Evolutionary conservation across 257 asterid species (phyloP).

Genomic region (Avicennia marina): DNA sequence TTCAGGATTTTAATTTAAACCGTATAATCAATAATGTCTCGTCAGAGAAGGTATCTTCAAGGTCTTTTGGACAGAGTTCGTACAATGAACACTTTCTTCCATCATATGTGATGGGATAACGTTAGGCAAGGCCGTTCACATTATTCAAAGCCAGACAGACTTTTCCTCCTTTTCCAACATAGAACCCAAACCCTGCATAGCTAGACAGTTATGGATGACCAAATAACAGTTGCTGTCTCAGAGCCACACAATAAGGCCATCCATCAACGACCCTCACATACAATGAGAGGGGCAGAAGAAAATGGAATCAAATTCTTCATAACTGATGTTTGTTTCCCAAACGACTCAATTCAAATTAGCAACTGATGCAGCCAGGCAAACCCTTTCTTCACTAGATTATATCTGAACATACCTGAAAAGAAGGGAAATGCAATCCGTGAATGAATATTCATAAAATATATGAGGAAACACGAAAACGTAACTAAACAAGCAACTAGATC

Average conservation of each 20-base stretch:
- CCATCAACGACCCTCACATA: not conserved
- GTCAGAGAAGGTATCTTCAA: not conserved
- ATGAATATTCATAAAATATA: not conserved
- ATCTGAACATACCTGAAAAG: not conserved
- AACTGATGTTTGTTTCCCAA: not conserved
- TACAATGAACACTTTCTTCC: not conserved
- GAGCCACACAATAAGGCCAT: not conserved
- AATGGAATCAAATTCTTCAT: constrained; percentile 11
- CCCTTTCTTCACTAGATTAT: not conserved
- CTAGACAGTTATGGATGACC: constrained; percentile 8
- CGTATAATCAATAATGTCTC: not conserved
- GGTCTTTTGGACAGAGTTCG: not conserved
- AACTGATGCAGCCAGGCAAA: not conserved
- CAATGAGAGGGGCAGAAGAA: not conserved
- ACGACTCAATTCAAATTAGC: not conserved
- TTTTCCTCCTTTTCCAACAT: not conserved
- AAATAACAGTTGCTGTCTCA: constrained; percentile 1
- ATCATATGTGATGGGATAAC: not conserved
- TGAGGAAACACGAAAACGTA: not conserved
- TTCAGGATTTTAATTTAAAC: not conserved
- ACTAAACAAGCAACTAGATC: not conserved
- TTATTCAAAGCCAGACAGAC: constrained; percentile 9
- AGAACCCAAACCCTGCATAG: not conserved
- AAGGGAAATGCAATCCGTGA: not conserved
- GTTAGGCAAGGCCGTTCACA: constrained; percentile 5